Percentiles rank a stretch among this genome's conserved stretches.
phyloP scores from a whole-genome alignment of 2,329 filamentous ascomycete species.

The Fusarium odoratissimum region DNA sequence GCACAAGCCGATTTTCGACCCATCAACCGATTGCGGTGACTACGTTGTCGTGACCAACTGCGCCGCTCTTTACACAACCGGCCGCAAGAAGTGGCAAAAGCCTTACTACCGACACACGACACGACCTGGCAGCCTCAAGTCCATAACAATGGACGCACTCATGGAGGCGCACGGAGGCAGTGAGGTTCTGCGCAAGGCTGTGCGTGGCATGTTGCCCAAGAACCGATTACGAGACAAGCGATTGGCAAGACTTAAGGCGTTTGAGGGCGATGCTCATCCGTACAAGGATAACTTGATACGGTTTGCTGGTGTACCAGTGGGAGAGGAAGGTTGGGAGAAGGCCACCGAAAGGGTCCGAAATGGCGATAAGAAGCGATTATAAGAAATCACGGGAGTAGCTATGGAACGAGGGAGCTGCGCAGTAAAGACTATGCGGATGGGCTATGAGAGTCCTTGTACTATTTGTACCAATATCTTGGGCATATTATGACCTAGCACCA shows the following conservation, averaged over 20 bases:
- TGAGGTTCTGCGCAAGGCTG: conserved; percentile 90
- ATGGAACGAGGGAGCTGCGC: conserved; percentile 1
- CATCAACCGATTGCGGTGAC: conserved; percentile 98
- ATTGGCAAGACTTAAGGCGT: conserved; percentile 90
- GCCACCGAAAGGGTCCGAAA: conserved; percentile 63
- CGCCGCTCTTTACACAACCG: conserved; percentile 85
- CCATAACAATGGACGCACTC: conserved; percentile 93
- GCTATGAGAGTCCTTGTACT: conserved; percentile 45
- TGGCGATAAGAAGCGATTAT: conserved; percentile 63
- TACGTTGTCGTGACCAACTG: conserved; percentile 97
- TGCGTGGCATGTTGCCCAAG: conserved; percentile 97
- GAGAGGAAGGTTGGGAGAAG: conserved; percentile 64
- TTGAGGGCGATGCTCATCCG: conserved; percentile 91
- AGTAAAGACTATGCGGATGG: conserved; percentile 35
- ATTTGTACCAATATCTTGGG: conserved; percentile 49
- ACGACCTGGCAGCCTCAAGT: conserved; percentile 84
- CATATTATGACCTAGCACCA: conserved; percentile 45
- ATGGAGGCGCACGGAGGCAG: conserved; percentile 94
- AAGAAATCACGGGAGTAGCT: conserved; percentile 34
- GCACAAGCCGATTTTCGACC: conserved; percentile 98
- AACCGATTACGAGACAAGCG: conserved; percentile 91
- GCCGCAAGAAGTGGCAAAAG: conserved; percentile 93
- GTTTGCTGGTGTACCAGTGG: conserved; percentile 71
- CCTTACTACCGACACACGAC: conserved; percentile 96
- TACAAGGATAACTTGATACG: conserved; percentile 89